Base-by-base conservation (phyloP, 345 rosid genomes). In the Ailanthus altissimus region DNA sequence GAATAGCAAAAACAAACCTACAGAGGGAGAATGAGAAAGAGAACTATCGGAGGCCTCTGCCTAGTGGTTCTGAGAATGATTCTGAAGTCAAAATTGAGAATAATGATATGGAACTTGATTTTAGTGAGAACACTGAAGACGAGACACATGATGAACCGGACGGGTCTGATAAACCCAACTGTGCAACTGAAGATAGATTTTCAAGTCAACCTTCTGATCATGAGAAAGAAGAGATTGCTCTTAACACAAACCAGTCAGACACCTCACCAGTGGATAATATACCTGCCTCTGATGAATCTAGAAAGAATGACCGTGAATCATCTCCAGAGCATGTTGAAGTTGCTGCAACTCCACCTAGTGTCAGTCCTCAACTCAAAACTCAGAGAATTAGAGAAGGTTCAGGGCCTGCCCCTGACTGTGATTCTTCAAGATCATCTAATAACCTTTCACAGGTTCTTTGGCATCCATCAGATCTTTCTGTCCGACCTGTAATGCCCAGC, bases 101-200 rank as follows among this genome's bases (percentile, higher is more conserved):
- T 85, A 91, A 89, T 4, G 98, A 96, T 78, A 93, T 96, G 99
- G 99, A 96, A 80, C 99, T 96, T 81, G 94, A 96, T 87, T 96
- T 96, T 84, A 85, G 91, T 77, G 99, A 96, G 87, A 88, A 88
- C 71, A 62, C 78, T 63, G 97, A 93, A 77, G 97, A 91, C 45
- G 99, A 96, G 83, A 76, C 78, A 56, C 86, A 87, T 16, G 98
- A 93, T 60, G 99, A 96, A 79, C 49, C 85, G 72, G 97, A 92
- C 68, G 93, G 88, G 42, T 78, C 83, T 49, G 97, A 90, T 43
- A 85, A 78, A 78, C 74, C 87, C 50, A 67, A 72, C 62, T 84
- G 82, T 81, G 60, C 75, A 60, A 67, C 83, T 56, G 89, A 88
- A 67, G 86, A 86, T 23, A 84, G 79, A 72, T 45, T 32, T 16